Base-by-base conservation (phyloP, 2,329 filamentous ascomycete species). In the Talaromyces atroroseus region DNA sequence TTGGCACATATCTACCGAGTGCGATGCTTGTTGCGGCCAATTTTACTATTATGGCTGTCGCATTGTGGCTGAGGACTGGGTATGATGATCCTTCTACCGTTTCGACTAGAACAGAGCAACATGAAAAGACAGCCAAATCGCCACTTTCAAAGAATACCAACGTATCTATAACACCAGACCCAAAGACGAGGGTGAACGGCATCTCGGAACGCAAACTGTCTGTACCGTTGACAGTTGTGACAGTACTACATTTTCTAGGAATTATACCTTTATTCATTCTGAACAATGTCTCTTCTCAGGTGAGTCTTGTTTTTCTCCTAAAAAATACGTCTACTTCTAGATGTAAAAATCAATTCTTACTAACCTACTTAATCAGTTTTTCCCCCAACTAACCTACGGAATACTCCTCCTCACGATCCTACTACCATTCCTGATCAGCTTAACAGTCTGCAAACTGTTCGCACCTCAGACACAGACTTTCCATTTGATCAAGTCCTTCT, bases 11-110 rank as follows among this genome's bases (percentile, higher is more conserved):
- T 68, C 80, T 99, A 3, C 94, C 94, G 0, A 95, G 90, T 64
- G 94, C 94, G n/a, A 99, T 99, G 94, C 76, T 97, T 51, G 82
- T 99, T 57, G 94, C 94, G 1, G 88, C 87, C 45, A 96, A 92
- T 71, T 97, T 97, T 68, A 96, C 89, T 29, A 92, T 99, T 69
- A 95, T 92, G 79, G 90, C 92, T 5, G 92, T 97, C 64, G 86
- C 87, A 16, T 78, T 96, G n/a, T 99, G 94, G 94, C 81, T 96
- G 16, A 86, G 89, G 71, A 96, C 90, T 65, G 92, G 92, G 1
- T 81, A 82, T 64, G 71, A 70, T 32, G 66, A 62, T 48, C 62
- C 51, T 49, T 16, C 60, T 55, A 38, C 60, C 40, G 8, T 55
- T 52, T 5, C 50, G 4, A 48, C 24, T n/a, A 14, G 26, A 36